Evolutionary conservation across 2,329 filamentous ascomycete genomes (phyloP).

Genomic region (Blastomyces gilchristii): DNA sequence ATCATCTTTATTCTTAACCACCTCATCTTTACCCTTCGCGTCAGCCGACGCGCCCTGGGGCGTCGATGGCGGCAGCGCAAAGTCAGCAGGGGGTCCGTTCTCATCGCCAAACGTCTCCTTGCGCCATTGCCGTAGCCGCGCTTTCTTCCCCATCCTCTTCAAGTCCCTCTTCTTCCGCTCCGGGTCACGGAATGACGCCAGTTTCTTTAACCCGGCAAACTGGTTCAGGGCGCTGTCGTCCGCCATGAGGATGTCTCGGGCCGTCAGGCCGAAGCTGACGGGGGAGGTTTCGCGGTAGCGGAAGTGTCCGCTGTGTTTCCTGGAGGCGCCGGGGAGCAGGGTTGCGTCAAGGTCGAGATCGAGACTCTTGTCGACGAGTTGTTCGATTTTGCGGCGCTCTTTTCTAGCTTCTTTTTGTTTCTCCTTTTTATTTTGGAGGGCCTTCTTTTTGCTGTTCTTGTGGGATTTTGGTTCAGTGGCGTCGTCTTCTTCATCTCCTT

Average conservation of each 20-base stretch:
- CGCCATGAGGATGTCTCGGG: slow-evolving; percentile 83
- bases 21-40: slow-evolving; percentile 15
- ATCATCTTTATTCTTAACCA: slow-evolving; percentile 13
- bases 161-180: slow-evolving; percentile 84
- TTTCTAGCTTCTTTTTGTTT: slow-evolving; percentile 64
- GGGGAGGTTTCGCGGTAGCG: slow-evolving; percentile 92
- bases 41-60: slow-evolving; percentile 16
- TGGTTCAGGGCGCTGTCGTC: slow-evolving; percentile 78
- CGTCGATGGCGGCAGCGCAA: slow-evolving; percentile 15
- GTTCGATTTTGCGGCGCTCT: slow-evolving; percentile 74
- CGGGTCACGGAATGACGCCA: slow-evolving; percentile 75
- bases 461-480: slow-evolving; percentile 36
- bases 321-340: slow-evolving; percentile 45
- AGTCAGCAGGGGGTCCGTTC: slow-evolving; percentile 36
- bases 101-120: slow-evolving; percentile 56
- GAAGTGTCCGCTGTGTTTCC: slow-evolving; percentile 52
- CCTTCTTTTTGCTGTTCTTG: slow-evolving; percentile 31
- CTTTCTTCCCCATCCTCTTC: slow-evolving; percentile 88
- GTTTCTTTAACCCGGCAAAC: slow-evolving; percentile 88
- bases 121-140: slow-evolving; percentile 76
- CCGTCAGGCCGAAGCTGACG: slow-evolving; percentile 76
- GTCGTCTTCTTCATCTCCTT: slow-evolving; percentile 23
- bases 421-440: slow-evolving; percentile 43
- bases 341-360: slow-evolving; percentile 64
- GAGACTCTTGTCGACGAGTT: slow-evolving; percentile 71